Percentiles rank a stretch among this genome's conserved stretches.
Evolutionary conservation across 2,329 filamentous ascomycete species (phyloP).

Genomic region (Lasiodiplodia sp.): DNA sequence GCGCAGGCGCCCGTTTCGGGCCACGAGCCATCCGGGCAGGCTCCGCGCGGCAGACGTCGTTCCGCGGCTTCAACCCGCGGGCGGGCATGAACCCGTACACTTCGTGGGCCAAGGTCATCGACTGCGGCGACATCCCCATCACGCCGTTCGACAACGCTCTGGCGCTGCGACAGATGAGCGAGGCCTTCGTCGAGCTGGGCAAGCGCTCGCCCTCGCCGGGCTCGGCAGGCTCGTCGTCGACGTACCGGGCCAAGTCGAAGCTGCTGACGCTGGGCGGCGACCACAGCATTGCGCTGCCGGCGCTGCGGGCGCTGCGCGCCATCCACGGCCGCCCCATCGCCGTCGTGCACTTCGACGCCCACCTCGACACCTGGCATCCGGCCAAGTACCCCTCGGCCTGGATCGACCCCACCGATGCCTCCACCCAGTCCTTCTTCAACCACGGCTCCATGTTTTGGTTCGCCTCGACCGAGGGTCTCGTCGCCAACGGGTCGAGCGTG

Average conservation of each 20-base stretch:
- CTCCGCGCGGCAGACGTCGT: conserved; percentile 79
- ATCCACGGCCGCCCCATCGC: conserved; percentile 54
- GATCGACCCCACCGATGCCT: conserved; percentile 59
- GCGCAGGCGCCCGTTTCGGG: conserved; percentile 70
- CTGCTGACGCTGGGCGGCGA: conserved; percentile 59
- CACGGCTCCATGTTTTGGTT: conserved; percentile 95
- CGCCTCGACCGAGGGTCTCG: conserved; percentile 79
- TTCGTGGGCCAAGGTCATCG: conserved; percentile 78
- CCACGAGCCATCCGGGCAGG: conserved; percentile 87
- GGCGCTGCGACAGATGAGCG: conserved; percentile 83
- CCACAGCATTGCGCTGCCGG: conserved; percentile 59
- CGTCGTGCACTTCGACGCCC: conserved; percentile 63
- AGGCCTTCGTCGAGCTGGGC: conserved; percentile 76
- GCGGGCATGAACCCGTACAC: conserved; percentile 84
- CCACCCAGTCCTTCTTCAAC: conserved; percentile 76
- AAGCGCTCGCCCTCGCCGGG: conserved; percentile 49
- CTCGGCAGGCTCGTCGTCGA: conserved; percentile 46
- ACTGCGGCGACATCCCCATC: conserved; percentile 91
- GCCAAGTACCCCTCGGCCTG: conserved; percentile 80
- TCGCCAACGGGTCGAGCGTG: conserved; percentile 76
- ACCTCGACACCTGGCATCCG: conserved; percentile 87
- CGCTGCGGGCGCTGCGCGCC: conserved; percentile 57
- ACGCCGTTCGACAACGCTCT: conserved; percentile 86
- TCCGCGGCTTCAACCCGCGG: conserved; percentile 82
- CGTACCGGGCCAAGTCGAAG: conserved; percentile 54